Conservation (phyloP, 2,329 filamentous ascomycete genomes). For the Xylariales sp. region DNA sequence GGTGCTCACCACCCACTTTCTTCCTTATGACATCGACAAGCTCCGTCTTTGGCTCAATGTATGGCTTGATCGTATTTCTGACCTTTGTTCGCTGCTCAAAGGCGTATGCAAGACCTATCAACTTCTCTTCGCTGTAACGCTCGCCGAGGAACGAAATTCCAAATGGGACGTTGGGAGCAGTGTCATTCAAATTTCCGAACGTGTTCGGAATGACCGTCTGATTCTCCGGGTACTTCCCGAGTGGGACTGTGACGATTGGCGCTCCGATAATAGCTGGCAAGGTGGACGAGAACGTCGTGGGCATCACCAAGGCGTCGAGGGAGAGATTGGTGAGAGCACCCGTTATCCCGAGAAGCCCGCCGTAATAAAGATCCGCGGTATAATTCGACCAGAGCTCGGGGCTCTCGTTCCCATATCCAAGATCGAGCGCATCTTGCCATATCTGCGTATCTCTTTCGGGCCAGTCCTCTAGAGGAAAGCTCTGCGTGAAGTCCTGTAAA, state of each 20-base stretch:
- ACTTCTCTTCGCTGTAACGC: slow-evolving; percentile 54
- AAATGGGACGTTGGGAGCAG: slow-evolving; percentile 51
- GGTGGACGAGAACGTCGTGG: slow-evolving; percentile 42
- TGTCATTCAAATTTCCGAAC: slow-evolving; percentile 45
- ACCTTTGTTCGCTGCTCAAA: slow-evolving; percentile 56
- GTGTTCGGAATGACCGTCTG: slow-evolving; percentile 39
- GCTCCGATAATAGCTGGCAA: slow-evolving; percentile 53
- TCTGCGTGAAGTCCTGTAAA: slow-evolving; percentile 51
- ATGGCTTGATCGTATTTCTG: slow-evolving; percentile 23
- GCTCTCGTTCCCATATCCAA: slow-evolving; percentile 51
- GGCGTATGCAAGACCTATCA: slow-evolving; percentile 64
- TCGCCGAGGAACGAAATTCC: slow-evolving; percentile 60
- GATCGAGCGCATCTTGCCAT: slow-evolving; percentile 50
- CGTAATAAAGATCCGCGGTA: slow-evolving; percentile 47
- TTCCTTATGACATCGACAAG: slow-evolving; percentile 18
- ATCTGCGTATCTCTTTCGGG: slow-evolving; percentile 52
- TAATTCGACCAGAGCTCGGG: slow-evolving; percentile 54
- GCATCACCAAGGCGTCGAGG: slow-evolving; percentile 59
- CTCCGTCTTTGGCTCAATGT: slow-evolving; percentile 27
- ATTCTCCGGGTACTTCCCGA: slow-evolving; percentile 45
- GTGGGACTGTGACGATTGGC: slow-evolving; percentile 59
- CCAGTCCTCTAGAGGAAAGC: slow-evolving; percentile 49
- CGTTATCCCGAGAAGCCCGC: slow-evolving; percentile 54
- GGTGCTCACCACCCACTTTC: too few relatives aligned
- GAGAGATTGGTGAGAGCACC: slow-evolving; percentile 53